A percentile compares a stretch with the other conserved stretches of the same genome.
Conservation (phyloP, 768 basidiomycete species). For the Chlorophyllum brunneum region DNA sequence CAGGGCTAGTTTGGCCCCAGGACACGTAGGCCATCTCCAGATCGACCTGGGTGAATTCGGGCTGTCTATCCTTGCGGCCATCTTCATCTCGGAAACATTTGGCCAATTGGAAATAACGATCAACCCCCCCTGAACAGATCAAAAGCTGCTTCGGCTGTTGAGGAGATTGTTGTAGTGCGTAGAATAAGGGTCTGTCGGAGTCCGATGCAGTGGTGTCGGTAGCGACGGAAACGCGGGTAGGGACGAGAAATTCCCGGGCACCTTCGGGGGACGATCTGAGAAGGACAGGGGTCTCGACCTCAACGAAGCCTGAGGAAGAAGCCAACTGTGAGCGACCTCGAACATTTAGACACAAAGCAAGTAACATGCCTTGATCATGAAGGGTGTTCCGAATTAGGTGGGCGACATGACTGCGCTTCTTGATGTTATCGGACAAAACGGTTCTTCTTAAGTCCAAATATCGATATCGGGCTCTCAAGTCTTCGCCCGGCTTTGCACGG, state of each 20-base stretch:
- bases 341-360: conserved; percentile 13
- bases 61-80: conserved; percentile 91
- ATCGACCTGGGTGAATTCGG: conserved; percentile 97
- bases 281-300: conserved; percentile 91
- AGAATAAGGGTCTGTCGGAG: conserved; percentile 50
- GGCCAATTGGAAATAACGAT: conserved; percentile 90
- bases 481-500: conserved; percentile 69
- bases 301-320: conserved; percentile 66
- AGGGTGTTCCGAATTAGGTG: conserved; percentile 71
- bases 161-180: conserved; percentile 90
- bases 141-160: conserved; percentile 95
- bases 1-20: conserved; percentile 50
- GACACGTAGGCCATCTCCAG: conserved; percentile 94
- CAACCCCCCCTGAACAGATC: conserved; percentile 85
- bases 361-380: conserved; percentile 58
- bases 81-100: conserved; percentile 96
- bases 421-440: conserved; percentile 71
- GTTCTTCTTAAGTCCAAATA: conserved; percentile 85
- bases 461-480: conserved; percentile 79
- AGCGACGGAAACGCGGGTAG: conserved; percentile 49
- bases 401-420: conserved; percentile 78
- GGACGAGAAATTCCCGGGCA: conserved; percentile 90
- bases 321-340: conserved; percentile 7
- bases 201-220: conserved; percentile 16
- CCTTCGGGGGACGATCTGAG: conserved; percentile 93